A percentile compares a stretch with the other conserved stretches of the same genome.
Evolutionary conservation across 108 stramenopile genomes (phyloP).

Genomic region (Stephanodiscus minutulus): DNA sequence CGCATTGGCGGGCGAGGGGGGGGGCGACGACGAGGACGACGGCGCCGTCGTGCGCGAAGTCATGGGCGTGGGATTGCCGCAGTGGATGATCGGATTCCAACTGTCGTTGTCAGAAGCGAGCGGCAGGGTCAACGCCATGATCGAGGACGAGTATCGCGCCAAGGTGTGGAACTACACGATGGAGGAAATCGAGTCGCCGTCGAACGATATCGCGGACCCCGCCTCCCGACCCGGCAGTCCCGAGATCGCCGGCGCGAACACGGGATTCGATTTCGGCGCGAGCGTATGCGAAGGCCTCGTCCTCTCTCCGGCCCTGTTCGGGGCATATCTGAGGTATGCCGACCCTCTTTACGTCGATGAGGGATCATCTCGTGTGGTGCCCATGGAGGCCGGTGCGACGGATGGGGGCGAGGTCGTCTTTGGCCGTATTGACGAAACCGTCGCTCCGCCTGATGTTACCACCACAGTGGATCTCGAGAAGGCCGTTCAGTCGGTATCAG

Average conservation of each 20-base stretch:
- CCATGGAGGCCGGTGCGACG: background rate
- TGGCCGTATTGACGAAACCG: background rate
- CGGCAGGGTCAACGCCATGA: conserved; percentile 56
- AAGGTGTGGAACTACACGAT: conserved; percentile 78
- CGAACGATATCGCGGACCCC: conserved; percentile 51
- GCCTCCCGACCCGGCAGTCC: conserved; percentile 57
- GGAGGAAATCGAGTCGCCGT: conserved; percentile 28
- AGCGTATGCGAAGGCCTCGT: conserved; percentile 69
- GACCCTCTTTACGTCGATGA: conserved; percentile 67
- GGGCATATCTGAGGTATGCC: conserved; percentile 62
- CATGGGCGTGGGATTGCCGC: conserved; percentile 62
- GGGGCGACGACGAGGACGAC: conserved; percentile 37
- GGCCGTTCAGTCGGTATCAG: background rate
- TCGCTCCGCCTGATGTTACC: background rate
- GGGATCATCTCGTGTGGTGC: background rate
- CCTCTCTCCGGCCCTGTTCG: conserved; percentile 61
- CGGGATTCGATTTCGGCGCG: conserved; percentile 68
- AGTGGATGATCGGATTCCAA: conserved; percentile 75
- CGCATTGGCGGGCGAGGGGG: conserved; percentile 26
- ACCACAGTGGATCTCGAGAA: background rate
- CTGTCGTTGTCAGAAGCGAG: conserved; percentile 59
- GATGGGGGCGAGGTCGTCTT: background rate
- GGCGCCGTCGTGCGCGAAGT: conserved; percentile 64
- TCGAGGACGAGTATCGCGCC: conserved; percentile 66
- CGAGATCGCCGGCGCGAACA: conserved; percentile 52